Conservation (phyloP, 2,329 filamentous ascomycete genomes). For the Myotisia sp. region DNA sequence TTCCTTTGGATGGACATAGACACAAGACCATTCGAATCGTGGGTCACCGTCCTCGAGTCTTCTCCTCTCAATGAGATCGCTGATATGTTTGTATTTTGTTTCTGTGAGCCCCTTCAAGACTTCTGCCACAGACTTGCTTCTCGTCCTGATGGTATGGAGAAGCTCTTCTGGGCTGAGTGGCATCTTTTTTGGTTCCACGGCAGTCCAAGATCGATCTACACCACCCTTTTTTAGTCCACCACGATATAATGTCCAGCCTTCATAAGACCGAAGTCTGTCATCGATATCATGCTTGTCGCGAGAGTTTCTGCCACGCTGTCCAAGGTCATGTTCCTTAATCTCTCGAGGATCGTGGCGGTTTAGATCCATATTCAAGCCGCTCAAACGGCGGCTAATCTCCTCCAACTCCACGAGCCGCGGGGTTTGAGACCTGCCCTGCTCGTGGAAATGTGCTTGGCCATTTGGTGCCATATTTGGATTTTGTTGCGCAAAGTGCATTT, state of each 20-base stretch:
- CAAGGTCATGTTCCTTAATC: no score
- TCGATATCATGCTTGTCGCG: no score
- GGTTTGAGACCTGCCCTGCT: no score
- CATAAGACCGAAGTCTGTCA: no score
- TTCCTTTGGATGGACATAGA: conserved; percentile 21
- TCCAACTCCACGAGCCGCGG: no score
- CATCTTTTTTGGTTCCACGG: conserved; percentile 19
- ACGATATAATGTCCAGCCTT: conserved; percentile 25
- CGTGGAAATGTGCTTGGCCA: no score
- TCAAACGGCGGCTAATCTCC: no score
- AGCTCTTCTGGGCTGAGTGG: conserved; percentile 21
- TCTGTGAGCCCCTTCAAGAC: conserved; percentile 20
- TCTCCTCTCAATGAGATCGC: conserved; percentile 22
- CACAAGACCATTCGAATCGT: conserved; percentile 25
- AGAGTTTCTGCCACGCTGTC: no score
- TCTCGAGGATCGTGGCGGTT: no score
- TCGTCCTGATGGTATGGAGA: conserved; percentile 18
- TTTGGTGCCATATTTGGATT: no score
- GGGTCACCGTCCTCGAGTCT: conserved; percentile 15
- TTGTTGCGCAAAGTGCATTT: no score
- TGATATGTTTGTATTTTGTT: conserved; percentile 22
- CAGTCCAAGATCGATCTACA: conserved; percentile 20
- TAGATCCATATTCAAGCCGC: no score
- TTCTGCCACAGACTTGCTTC: conserved; percentile 18
- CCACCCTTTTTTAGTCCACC: conserved; percentile 18